Conservation (phyloP, 2,329 filamentous ascomycete genomes). For the Paramyrothecium roridum region DNA sequence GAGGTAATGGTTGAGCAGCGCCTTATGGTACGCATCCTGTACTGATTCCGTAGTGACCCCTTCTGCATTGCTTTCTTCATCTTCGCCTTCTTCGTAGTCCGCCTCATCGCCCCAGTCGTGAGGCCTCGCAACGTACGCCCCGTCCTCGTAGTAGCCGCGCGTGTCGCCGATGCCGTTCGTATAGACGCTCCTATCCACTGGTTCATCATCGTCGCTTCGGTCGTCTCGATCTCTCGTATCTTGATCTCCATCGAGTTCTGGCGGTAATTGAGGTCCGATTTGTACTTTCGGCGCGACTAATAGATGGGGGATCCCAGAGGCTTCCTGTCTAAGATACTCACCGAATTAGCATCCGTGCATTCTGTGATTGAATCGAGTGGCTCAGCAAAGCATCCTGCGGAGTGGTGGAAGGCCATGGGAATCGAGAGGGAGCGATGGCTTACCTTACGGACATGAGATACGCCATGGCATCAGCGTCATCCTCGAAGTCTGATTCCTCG, state of each 20-base stretch:
- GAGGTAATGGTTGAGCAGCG: conserved; percentile 63
- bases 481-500: conserved; percentile 64
- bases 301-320: conserved; percentile 68
- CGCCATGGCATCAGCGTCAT: conserved; percentile 63
- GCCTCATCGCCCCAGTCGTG: conserved; percentile 27
- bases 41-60: conserved; percentile 37
- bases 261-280: conserved; percentile 48
- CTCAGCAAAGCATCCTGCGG: conserved; percentile 22
- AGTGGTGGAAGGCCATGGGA: conserved; percentile 2
- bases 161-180: conserved; percentile 47
- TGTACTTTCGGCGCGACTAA: conserved; percentile 60
- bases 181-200: conserved; percentile 42
- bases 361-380: conserved; percentile 2
- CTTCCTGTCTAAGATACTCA: conserved; percentile 65
- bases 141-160: conserved; percentile 70
- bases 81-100: conserved; percentile 22
- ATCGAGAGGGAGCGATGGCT: conserved; percentile 23
- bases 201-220: conserved; percentile 23
- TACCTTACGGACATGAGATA: conserved; percentile 72
- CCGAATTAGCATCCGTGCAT: conserved; percentile 42
- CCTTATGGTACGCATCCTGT: conserved; percentile 64
- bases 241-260: conserved; percentile 24
- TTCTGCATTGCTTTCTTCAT: conserved; percentile 6
- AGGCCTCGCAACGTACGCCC: conserved; percentile 69
- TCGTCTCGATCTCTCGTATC: conserved; percentile 25